A percentile compares a stretch with the other conserved stretches of the same genome.
These are phyloP conservation scores for Hydnomerulius pinastri DNA, from an alignment of 768 basidiomycete genomes.

Conservation along the genomic window DNA sequence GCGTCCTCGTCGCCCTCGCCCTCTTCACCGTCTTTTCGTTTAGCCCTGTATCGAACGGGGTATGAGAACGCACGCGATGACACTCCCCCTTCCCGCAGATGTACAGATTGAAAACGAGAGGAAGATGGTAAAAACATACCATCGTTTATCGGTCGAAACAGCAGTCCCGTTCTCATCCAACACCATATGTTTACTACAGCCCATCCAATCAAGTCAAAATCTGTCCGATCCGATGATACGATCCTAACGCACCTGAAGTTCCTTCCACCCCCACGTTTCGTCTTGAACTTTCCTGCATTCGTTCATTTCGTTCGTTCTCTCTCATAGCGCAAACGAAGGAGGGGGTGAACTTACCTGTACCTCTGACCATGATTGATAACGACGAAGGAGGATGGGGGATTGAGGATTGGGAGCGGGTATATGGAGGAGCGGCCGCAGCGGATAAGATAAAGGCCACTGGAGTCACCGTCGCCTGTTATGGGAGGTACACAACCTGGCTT, in stretches of 20 bases:
- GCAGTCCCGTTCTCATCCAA: slow-evolving; percentile 61
- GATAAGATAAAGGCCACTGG: slow-evolving; percentile 20
- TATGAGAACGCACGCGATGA: slow-evolving; percentile 4
- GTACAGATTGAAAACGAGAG: slow-evolving; percentile 10
- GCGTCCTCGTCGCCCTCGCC: slow-evolving; percentile 45
- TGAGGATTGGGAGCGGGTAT: neutral
- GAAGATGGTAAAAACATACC: too few relatives aligned
- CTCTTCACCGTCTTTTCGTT: slow-evolving; percentile 28
- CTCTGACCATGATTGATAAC: slow-evolving; percentile 32
- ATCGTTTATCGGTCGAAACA: slow-evolving; percentile 44
- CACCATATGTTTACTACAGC: slow-evolving; percentile 55
- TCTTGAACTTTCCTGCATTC: slow-evolving; percentile 73
- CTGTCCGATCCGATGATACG: slow-evolving; percentile 7
- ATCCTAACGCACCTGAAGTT: slow-evolving; percentile 63
- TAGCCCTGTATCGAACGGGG: slow-evolving; percentile 11
- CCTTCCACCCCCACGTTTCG: slow-evolving; percentile 85
- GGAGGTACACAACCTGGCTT: slow-evolving; percentile 8
- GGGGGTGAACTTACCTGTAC: slow-evolving; percentile 19
- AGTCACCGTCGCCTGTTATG: slow-evolving; percentile 10
- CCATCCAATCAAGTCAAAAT: slow-evolving; percentile 9
- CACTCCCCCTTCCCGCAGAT: slow-evolving; percentile 13
- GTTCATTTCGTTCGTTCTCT: neutral
- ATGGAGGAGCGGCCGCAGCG: neutral
- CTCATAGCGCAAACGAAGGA: neutral
- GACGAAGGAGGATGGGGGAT: neutral